phyloP scores from a whole-genome alignment of 2,329 filamentous ascomycete species.

The Mycosphaerelloides madeirae region DNA sequence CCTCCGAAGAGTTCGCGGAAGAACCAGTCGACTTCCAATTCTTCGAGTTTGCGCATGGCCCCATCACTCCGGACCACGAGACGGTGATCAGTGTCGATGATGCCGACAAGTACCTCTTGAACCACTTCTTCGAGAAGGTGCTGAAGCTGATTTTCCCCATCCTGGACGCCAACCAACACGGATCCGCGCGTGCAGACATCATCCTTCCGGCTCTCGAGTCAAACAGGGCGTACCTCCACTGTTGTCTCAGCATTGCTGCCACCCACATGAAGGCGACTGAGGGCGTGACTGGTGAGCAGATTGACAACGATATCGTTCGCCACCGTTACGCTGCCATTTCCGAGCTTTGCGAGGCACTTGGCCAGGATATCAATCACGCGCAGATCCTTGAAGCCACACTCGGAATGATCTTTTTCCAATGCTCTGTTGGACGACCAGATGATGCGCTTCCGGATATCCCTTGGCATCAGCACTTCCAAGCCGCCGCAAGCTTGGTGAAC shows the following conservation, averaged over 20 bases:
- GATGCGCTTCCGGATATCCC: conserved; percentile 85
- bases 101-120: conserved; percentile 76
- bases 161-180: conserved; percentile 82
- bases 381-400: conserved; percentile 89
- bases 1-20: conserved; percentile 59
- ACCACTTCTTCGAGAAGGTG: conserved; percentile 87
- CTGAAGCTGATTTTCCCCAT: conserved; percentile 88
- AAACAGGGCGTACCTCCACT: conserved; percentile 92
- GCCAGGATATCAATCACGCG: conserved; percentile 73
- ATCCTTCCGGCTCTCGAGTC: conserved; percentile 82
- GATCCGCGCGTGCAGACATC: conserved; percentile 72
- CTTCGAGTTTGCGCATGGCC: conserved; percentile 73
- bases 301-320: conserved; percentile 86
- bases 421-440: conserved; percentile 79
- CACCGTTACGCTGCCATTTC: conserved; percentile 86
- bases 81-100: conserved; percentile 80
- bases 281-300: conserved; percentile 62
- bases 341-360: conserved; percentile 76
- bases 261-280: conserved; percentile 83
- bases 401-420: conserved; percentile 95
- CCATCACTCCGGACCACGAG: conserved; percentile 59
- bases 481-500: conserved; percentile 76
- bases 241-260: conserved; percentile 87
- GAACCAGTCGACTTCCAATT: conserved; percentile 65
- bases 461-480: conserved; percentile 96